These are phyloP conservation scores for Hirschioporus abietinus DNA, from an alignment of 768 basidiomycete species.

Conservation along the genomic window DNA sequence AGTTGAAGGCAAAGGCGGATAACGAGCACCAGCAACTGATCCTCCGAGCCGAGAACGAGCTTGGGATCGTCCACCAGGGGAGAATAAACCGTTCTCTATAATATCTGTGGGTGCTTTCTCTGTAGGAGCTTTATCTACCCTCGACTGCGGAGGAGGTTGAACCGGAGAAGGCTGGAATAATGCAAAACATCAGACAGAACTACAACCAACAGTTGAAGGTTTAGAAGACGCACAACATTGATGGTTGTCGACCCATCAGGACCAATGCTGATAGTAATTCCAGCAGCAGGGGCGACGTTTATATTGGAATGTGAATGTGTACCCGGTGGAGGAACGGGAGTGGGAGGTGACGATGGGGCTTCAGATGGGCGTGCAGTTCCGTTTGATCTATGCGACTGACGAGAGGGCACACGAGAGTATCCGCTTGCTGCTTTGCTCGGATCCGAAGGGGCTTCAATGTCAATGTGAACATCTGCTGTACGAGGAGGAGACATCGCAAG, in stretches of 20 bases:
- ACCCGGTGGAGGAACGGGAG: background rate
- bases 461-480: background rate
- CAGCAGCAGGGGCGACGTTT: background rate
- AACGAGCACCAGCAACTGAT: background rate
- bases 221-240: background rate
- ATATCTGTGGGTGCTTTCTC: background rate
- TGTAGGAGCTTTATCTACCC: background rate
- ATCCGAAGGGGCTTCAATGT: background rate
- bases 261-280: background rate
- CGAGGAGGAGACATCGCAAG: background rate
- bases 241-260: background rate
- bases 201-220: background rate
- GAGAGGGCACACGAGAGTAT: background rate
- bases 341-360: background rate
- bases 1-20: constrained; percentile 3
- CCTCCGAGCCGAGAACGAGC: background rate
- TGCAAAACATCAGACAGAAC: background rate
- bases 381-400: background rate
- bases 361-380: background rate
- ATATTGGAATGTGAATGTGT: background rate
- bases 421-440: background rate
- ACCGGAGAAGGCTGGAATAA: background rate
- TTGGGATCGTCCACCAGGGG: constrained; percentile 1
- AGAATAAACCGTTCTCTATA: background rate
- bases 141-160: background rate